Conservation (phyloP, 441 rosid genomes). For the Aleurites moluccanus region DNA sequence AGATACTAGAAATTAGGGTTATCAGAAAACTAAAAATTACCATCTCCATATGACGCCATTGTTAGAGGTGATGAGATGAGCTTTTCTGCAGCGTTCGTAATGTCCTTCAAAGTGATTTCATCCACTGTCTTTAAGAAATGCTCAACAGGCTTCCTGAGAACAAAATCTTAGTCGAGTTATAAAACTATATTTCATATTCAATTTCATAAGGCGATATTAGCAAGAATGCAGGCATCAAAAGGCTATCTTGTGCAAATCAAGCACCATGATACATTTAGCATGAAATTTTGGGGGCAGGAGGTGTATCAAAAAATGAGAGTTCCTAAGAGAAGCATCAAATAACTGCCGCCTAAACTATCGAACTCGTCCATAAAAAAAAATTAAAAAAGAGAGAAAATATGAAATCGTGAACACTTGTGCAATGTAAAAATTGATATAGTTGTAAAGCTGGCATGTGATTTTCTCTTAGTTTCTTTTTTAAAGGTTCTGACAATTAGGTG, state of each 20-base stretch:
- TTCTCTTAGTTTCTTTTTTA: too few species aligned
- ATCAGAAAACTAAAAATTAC: conserved; percentile 33
- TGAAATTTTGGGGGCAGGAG: background rate
- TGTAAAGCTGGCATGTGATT: too few species aligned
- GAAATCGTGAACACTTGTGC: background rate
- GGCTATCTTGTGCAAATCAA: background rate
- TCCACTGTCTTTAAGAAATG: conserved; percentile 71
- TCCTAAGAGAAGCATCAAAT: background rate
- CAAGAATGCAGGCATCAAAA: background rate
- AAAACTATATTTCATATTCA: background rate
- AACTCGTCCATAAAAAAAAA: background rate
- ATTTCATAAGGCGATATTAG: background rate
- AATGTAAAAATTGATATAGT: background rate
- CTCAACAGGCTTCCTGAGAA: conserved; percentile 74
- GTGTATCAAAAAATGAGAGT: background rate
- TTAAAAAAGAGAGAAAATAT: background rate
- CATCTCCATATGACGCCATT: conserved; percentile 85
- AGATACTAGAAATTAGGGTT: too few species aligned
- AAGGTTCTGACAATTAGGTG: too few species aligned
- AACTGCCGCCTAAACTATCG: background rate
- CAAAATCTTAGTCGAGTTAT: background rate
- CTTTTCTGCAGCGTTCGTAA: conserved; percentile 50
- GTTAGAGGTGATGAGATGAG: conserved; percentile 76
- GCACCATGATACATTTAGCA: background rate
- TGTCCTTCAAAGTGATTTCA: conserved; percentile 58